Evolutionary conservation across 1,139 yeast genomes (phyloP).

Genomic region (Pichia sp.): DNA sequence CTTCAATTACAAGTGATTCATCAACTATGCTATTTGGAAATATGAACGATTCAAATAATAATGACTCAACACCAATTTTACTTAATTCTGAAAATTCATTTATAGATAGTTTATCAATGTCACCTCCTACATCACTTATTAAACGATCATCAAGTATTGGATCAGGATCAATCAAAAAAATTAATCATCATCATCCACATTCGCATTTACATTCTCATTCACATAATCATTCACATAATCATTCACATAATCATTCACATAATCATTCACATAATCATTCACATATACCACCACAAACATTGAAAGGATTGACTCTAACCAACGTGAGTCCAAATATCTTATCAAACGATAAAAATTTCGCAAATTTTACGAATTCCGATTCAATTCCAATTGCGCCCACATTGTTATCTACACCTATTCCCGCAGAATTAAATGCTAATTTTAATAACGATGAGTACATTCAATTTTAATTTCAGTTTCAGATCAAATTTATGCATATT

Average conservation of each 20-base stretch:
- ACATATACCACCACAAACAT: conserved; percentile 1
- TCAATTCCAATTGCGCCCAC: too few relatives aligned
- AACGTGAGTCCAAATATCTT: too few relatives aligned
- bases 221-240: conserved; percentile 2
- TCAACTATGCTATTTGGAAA: conserved; percentile 8
- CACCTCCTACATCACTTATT: conserved; percentile 6
- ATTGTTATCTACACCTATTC: too few relatives aligned
- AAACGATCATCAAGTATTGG: conserved; percentile 9
- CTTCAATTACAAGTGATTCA: conserved; percentile 13
- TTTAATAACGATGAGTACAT: too few relatives aligned
- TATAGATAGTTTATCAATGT: conserved; percentile 4
- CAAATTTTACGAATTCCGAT: too few relatives aligned
- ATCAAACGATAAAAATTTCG: too few relatives aligned
- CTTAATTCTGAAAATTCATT: neutral
- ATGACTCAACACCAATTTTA: conserved; percentile 3
- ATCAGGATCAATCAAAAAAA: conserved; percentile 7
- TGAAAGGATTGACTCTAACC: too few relatives aligned
- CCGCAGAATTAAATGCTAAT: too few relatives aligned
- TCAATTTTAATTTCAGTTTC: too few relatives aligned
- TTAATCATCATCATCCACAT: conserved; percentile 8
- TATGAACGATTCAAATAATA: conserved; percentile 1
- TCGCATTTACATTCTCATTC: neutral
- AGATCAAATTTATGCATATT: too few relatives aligned
- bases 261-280: conserved; percentile 4
- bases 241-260: conserved; percentile 3